These are phyloP conservation scores for Smallanthus sonchifolius DNA, from an alignment of 129 eudicot species.

Conservation along the genomic window DNA sequence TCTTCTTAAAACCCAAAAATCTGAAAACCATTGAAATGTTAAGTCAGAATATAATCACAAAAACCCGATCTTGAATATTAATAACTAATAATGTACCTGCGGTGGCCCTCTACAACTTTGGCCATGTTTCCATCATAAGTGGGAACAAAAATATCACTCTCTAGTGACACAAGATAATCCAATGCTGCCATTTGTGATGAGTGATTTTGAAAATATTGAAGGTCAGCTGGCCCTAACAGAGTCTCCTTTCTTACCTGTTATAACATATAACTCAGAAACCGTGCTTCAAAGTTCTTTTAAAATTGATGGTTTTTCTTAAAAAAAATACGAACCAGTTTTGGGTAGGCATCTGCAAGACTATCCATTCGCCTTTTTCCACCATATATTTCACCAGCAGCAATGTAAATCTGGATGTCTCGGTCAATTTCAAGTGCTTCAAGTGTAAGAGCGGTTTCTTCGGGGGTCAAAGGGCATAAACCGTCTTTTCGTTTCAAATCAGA, in stretches of 20 bases:
- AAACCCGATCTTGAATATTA: background rate
- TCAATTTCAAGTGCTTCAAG: slow-evolving; percentile 85
- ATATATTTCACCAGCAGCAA: slow-evolving; percentile 98
- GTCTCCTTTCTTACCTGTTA: slow-evolving; percentile 96
- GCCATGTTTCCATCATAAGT: slow-evolving; percentile 99
- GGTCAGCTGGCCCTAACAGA: slow-evolving; percentile 69
- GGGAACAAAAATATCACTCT: slow-evolving; percentile 96
- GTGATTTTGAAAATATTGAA: slow-evolving; percentile 82
- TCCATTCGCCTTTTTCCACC: slow-evolving; percentile 86
- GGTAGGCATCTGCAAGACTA: slow-evolving; percentile 69
- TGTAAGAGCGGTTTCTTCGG: slow-evolving; percentile 94
- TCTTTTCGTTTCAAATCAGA: slow-evolving; percentile 85
- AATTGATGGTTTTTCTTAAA: background rate
- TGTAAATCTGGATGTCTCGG: slow-evolving; percentile 75
- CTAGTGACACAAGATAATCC: slow-evolving; percentile 91
- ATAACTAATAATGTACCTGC: slow-evolving; percentile 48
- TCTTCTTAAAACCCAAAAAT: slow-evolving; percentile 83
- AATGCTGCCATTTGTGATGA: slow-evolving; percentile 99
- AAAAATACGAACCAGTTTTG: slow-evolving; percentile 63
- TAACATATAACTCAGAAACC: background rate
- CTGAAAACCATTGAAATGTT: slow-evolving; percentile 27
- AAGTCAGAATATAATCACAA: background rate
- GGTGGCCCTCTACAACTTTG: slow-evolving; percentile 97
- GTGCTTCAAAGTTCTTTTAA: background rate
- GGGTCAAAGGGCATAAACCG: slow-evolving; percentile 96